phyloP scores from a whole-genome alignment of 139 green algal species.

The Nannochloris sp. region DNA sequence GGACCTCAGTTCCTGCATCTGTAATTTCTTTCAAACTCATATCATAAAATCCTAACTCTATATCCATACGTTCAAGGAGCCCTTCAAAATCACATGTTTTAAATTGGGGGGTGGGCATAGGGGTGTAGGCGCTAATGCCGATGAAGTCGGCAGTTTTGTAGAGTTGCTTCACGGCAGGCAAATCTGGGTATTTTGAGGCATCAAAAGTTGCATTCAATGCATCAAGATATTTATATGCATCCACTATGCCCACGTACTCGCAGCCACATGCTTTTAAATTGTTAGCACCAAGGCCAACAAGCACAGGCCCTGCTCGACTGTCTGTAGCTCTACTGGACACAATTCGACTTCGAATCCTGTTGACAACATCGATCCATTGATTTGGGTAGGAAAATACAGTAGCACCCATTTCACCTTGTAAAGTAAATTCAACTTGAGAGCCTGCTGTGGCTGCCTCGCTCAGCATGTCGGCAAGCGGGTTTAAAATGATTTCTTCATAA shows the following conservation, averaged over 20 bases:
- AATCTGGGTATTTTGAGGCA: neutral
- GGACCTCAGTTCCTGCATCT: conserved; percentile 15
- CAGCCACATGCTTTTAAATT: conserved; percentile 37
- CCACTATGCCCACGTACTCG: conserved; percentile 13
- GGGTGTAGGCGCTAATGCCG: conserved; percentile 38
- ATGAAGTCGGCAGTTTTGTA: conserved; percentile 34
- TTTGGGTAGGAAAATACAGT: conserved; percentile 22
- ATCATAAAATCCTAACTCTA: conserved; percentile 13
- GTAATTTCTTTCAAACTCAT: conserved; percentile 9
- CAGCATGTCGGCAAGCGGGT: conserved; percentile 31
- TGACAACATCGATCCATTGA: neutral
- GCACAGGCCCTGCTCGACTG: neutral
- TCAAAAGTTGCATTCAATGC: conserved; percentile 5
- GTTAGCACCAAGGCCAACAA: conserved; percentile 24
- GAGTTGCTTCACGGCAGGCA: neutral
- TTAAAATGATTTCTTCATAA: conserved; percentile 37
- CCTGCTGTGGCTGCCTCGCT: neutral
- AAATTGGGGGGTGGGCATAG: conserved; percentile 20
- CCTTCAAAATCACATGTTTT: conserved; percentile 17
- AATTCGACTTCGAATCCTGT: neutral
- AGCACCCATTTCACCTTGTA: conserved; percentile 9
- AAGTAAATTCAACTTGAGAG: conserved; percentile 4
- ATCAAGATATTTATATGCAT: conserved; percentile 6
- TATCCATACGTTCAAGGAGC: conserved; percentile 8
- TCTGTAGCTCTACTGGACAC: neutral